A percentile compares a stretch with the other conserved stretches of the same genome.
These are phyloP conservation scores for Pyrus bretschneideri DNA, from an alignment of 306 rosid genomes.

Conservation along the genomic window DNA sequence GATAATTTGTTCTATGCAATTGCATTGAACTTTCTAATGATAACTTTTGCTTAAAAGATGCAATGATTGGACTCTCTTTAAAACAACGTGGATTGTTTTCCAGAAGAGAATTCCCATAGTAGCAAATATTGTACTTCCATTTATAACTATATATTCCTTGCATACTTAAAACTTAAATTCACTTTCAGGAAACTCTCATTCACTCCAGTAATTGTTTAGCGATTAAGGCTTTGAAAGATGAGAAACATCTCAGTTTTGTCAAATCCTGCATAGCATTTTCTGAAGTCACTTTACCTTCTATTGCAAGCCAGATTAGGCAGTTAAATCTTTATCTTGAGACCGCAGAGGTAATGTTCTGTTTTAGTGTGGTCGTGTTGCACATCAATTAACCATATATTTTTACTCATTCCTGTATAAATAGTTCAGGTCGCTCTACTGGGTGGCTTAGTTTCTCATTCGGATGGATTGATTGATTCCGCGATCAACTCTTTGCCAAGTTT, in stretches of 20 bases:
- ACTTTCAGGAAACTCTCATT: conserved; percentile 76
- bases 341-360: conserved; percentile 54
- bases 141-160: neutral
- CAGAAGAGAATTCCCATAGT: neutral
- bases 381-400: conserved; percentile 3
- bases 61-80: conserved; percentile 2
- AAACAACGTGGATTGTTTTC: neutral
- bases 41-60: neutral
- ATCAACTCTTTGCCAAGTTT: conserved; percentile 52
- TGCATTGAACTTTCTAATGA: neutral
- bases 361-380: conserved; percentile 1
- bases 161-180: conserved; percentile 22
- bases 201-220: conserved; percentile 80
- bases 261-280: conserved; percentile 84
- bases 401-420: conserved; percentile 19
- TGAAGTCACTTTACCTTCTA: conserved; percentile 86
- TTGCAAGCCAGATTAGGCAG: conserved; percentile 50
- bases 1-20: neutral
- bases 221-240: conserved; percentile 53
- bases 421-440: conserved; percentile 66
- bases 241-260: conserved; percentile 43
- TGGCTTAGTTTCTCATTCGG: conserved; percentile 75
- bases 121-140: neutral
- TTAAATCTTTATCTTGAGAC: conserved; percentile 86
- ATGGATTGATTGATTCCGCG: conserved; percentile 68